Evolutionary conservation across 306 rosid species (phyloP), one percentile per base, ranked within the genome.

Genomic region (Purshia tridentata): DNA sequence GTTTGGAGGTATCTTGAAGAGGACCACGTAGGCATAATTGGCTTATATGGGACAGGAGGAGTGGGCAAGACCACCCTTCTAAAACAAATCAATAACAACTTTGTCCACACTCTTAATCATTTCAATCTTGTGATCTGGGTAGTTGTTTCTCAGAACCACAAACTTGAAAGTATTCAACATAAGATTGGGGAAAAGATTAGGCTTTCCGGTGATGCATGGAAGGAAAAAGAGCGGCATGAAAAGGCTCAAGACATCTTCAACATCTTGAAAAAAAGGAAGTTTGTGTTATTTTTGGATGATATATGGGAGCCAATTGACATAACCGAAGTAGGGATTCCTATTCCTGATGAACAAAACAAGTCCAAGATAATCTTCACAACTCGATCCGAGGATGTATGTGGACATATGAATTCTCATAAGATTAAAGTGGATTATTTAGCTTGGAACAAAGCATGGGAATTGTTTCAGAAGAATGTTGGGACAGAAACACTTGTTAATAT

Each of bases 301-400:
- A 1, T 84, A 18, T 82, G 80, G 86, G 56, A 8, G 5, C 6
- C 8, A 1, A 0, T 78, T 20, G 79, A 83, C 4, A 19, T 83
- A 2, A 29, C 1, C 2, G 9, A 37, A 9, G 13, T 50, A 7
- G 73, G 73, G 3, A 16, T 51, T 69, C 73, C 50, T 1, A 9
- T 16, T 40, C 61, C 61, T 4, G 35, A 48, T 0, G 56, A 23
- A 23, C 2, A 1, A 14, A 63, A 50, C 8, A 54, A 59, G 47
- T 76, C 77, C 9, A 80, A 76, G 68, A 35, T 80, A 1, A 0
- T 83, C 39, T 73, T 83, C 59, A 76, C 87, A 8, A 76, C 84
- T 19, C 72, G 80, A 1, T 9, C 1, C 7, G 40, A 50, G 52
- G 72, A 80, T 49, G 75, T 76, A 8, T 79, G 84, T 9, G 46